phyloP scores from a whole-genome alignment of 2,329 filamentous ascomycete genomes.

The Sclerotinia trifoliorum region DNA sequence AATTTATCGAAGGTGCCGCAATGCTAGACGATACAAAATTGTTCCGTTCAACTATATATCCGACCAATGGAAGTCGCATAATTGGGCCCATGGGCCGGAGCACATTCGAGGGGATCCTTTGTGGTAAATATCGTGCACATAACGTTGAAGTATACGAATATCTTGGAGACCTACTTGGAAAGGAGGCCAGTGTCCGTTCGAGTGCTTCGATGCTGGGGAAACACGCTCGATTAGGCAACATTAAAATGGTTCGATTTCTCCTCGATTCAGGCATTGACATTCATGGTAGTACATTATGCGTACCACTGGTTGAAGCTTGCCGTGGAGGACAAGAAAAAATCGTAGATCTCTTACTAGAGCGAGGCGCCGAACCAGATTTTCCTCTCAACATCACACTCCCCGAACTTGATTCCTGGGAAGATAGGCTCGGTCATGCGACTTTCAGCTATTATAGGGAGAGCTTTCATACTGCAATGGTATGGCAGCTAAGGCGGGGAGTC shows the following conservation, averaged over 20 bases:
- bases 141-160: not conserved
- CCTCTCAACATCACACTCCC: fast-evolving
- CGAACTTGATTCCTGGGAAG: not conserved
- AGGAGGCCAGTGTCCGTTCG: not conserved
- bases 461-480: not conserved
- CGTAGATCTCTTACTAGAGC: not conserved
- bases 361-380: not conserved
- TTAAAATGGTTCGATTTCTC: not conserved
- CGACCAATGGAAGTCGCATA: not conserved
- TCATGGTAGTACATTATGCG: not conserved
- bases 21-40: not conserved
- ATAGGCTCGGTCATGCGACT: not conserved
- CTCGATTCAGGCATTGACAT: not conserved
- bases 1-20: not conserved
- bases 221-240: not conserved
- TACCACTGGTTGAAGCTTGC: not conserved
- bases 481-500: not conserved
- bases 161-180: not conserved
- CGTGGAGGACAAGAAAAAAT: not conserved
- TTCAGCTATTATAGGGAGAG: too few relatives aligned
- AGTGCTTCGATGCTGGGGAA: not conserved
- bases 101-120: fast-evolving
- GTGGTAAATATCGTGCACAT: not conserved
- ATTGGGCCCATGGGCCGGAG: not conserved
- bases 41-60: not conserved